These are phyloP conservation scores for Tilletia setariae DNA, from an alignment of 1,284 basidiomycete genomes.

Conservation along the genomic window DNA sequence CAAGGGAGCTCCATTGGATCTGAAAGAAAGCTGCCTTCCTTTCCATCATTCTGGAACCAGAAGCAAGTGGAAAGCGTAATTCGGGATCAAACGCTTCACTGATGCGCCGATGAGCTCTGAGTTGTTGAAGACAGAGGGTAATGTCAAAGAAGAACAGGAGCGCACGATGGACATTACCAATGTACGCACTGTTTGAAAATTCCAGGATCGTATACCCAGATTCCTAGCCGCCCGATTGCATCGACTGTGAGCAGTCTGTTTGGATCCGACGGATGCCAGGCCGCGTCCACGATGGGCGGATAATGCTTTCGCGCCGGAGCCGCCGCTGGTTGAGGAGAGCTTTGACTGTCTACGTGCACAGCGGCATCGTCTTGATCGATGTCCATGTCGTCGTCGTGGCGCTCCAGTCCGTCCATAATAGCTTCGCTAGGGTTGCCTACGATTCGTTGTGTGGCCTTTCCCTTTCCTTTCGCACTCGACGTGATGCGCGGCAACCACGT, in stretches of 20 bases:
- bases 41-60: background rate
- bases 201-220: conserved; percentile 10
- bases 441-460: too few species aligned
- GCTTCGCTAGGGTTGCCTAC: too few species aligned
- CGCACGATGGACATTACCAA: background rate
- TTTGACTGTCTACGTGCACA: background rate
- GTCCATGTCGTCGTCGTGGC: background rate
- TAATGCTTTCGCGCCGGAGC: background rate
- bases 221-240: background rate
- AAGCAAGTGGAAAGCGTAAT: background rate
- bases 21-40: background rate
- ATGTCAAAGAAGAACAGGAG: too few species aligned
- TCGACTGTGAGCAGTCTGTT: conserved; percentile 7
- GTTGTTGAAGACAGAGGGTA: background rate
- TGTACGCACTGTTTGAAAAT: background rate
- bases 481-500: too few species aligned
- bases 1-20: background rate
- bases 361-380: background rate
- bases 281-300: background rate
- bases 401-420: too few species aligned
- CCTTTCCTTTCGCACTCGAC: too few species aligned
- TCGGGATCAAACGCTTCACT: background rate
- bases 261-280: conserved; percentile 11
- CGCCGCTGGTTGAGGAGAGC: background rate
- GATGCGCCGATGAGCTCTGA: background rate